Conservation (phyloP, 306 rosid species). For the Corylus americana region DNA sequence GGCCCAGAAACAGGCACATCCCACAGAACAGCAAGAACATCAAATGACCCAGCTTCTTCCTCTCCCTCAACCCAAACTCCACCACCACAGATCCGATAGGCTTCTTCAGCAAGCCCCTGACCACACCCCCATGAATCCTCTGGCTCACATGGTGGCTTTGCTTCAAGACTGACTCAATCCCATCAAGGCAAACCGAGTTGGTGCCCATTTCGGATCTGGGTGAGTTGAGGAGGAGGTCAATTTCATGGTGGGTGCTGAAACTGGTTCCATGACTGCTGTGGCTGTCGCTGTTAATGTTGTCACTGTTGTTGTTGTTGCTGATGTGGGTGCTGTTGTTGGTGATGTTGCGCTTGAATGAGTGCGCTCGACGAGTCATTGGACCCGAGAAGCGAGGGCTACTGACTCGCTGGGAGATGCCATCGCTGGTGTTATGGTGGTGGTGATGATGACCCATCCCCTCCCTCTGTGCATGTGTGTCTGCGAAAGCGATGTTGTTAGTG, state of each 20-base stretch:
- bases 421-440: constrained; percentile 53
- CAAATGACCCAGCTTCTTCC: constrained; percentile 81
- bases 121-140: constrained; percentile 49
- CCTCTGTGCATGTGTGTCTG: not conserved
- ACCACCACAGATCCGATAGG: constrained; percentile 59
- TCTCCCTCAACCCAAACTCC: constrained; percentile 73
- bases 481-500: constrained; percentile 22
- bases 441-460: constrained; percentile 55
- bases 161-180: constrained; percentile 50
- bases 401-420: constrained; percentile 86
- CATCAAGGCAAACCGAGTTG: constrained; percentile 37
- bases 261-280: constrained; percentile 3
- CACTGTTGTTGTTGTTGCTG: not conserved
- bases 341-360: constrained; percentile 80
- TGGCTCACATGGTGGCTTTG: constrained; percentile 54
- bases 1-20: constrained; percentile 77
- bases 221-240: constrained; percentile 66
- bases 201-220: constrained; percentile 69
- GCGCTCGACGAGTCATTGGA: constrained; percentile 94
- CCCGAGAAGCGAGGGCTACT: constrained; percentile 92
- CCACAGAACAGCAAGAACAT: constrained; percentile 88
- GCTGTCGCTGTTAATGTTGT: constrained; percentile 1
- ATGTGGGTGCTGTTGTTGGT: not conserved
- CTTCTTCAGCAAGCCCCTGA: constrained; percentile 46
- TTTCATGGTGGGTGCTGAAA: constrained; percentile 54